Base-by-base conservation (phyloP, 345 rosid species). In the Boechera divaricarpa region DNA sequence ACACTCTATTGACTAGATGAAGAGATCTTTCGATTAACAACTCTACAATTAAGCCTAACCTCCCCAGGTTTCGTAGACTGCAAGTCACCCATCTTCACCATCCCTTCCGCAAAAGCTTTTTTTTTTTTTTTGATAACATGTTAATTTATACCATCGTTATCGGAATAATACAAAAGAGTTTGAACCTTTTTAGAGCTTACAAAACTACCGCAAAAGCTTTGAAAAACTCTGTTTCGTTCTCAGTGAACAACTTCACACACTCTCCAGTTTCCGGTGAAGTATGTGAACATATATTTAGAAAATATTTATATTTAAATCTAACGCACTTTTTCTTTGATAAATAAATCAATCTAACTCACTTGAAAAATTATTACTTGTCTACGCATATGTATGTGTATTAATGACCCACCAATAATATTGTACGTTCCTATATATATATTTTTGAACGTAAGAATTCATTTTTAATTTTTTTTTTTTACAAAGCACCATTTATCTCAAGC, bases 31-130 rank as follows among this genome's bases (percentile, higher is more conserved):
- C 63, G 33, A 72, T 91, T 93, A 21, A 70, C 92, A 24, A 82
- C 81, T 74, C 97, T 81, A 53, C 97, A 93, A 47, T 87, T 88
- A 56, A 29, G 76, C 47, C 47, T 84, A 18, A 93, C 32, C 82
- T 89, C 98, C n/a, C 97, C 90, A 0, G 90, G 91, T 75, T 73
- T 70, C 41, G 80, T 88, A 0, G 84, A 88, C 59, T 81, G 90
- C 86, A 91, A 68, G 28, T 93, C 92, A 28, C 95, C 97, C 90
- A 93, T 51, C 82, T 91, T 91, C n/a, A 87, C 63, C 98, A 91
- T 93, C 26, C 91, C 93, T 39, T 91, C 90, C 0, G 76, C 86
- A 52, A 93, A 1, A 21, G 24, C 1, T 21, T 21, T 21, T 21
- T 21, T 21, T 21, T 21, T 21, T 18, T 18, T 21, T 21, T 21